Evolutionary conservation across 2,329 filamentous ascomycete species (phyloP), one percentile per base, ranked within the genome.

Genomic region (Talaromyces pinophilus): DNA sequence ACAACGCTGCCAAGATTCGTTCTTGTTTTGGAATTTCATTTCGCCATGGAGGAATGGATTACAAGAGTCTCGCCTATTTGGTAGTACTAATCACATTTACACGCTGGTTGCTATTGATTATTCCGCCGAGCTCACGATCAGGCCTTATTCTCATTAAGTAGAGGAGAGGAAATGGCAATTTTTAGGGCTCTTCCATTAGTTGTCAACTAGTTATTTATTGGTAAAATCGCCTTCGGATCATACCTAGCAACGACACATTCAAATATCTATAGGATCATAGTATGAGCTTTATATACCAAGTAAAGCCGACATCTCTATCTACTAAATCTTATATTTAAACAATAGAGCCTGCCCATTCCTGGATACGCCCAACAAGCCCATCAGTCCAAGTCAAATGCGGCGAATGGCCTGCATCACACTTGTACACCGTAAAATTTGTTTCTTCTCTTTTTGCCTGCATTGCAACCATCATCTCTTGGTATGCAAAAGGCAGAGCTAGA

Each of bases 381-480:
- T 69, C 63, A 3, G 72, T 77, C 76, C 75, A 77, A 33, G 71
- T 77, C 6, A 78, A 55, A 63, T 76, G 73, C 11, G 75, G 75
- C 3, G 73, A 77, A 62, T 78, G 76, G 3, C 75, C 74, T 6
- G 73, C 57, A 0, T 71, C 65, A 0, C 70, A 72, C 22, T 50
- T 60, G 62, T 75, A 77, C 1, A 74, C 50, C 0, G 67, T 74
- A n/a, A 17, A 13, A 8, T 28, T 17, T 13, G 10, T 19, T 30
- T 50, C 54, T 11, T 48, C 25, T 48, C 46, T 22, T n/a, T 70
- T 50, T 7, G 30, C 64, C 38, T 77, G 75, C 2, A 69, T 46
- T 1, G 69, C 69, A 1, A 72, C 69, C 75, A 78, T 79, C 0
- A 59, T 63, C 54, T 78, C 74, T 15, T 78, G 74, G 44, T 76